Evolutionary conservation across 2,329 filamentous ascomycete genomes (phyloP).

Genomic region (Cercospora sp.): DNA sequence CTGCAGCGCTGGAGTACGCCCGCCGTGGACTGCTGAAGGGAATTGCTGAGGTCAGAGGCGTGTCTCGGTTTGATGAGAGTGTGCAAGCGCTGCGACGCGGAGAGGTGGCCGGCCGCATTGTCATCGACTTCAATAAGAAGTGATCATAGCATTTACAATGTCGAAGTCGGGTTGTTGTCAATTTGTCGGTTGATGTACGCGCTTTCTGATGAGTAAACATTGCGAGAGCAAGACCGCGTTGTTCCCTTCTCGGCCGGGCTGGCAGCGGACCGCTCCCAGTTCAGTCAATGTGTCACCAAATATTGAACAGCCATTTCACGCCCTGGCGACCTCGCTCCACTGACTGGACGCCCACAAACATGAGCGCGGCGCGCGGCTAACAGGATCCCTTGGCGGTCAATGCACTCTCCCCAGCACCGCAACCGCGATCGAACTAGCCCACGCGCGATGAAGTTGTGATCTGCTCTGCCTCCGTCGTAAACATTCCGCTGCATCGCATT

Average conservation of each 20-base stretch:
- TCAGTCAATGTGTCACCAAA: background rate
- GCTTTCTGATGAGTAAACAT: background rate
- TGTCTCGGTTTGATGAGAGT: constrained; percentile 51
- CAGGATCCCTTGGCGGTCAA: background rate
- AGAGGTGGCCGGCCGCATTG: constrained; percentile 54
- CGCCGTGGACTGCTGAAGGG: constrained; percentile 52
- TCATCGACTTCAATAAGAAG: constrained; percentile 55
- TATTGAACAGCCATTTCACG: background rate
- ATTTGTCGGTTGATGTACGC: background rate
- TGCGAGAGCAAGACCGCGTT: background rate
- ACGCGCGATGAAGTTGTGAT: constrained; percentile 5
- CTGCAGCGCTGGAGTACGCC: constrained; percentile 52
- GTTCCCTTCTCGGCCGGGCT: background rate
- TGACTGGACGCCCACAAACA: background rate
- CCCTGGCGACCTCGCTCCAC: background rate
- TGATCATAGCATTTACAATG: constrained; percentile 9
- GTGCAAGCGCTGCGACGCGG: constrained; percentile 53
- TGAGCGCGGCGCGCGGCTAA: background rate
- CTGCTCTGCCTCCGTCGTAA: background rate
- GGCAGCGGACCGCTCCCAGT: background rate
- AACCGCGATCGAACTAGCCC: constrained; percentile 3
- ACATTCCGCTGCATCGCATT: constrained; percentile 1
- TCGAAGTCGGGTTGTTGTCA: background rate
- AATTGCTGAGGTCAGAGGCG: constrained; percentile 51
- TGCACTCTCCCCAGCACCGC: background rate